Base-by-base conservation (phyloP, 441 rosid genomes). In the Lepidium campestre region DNA sequence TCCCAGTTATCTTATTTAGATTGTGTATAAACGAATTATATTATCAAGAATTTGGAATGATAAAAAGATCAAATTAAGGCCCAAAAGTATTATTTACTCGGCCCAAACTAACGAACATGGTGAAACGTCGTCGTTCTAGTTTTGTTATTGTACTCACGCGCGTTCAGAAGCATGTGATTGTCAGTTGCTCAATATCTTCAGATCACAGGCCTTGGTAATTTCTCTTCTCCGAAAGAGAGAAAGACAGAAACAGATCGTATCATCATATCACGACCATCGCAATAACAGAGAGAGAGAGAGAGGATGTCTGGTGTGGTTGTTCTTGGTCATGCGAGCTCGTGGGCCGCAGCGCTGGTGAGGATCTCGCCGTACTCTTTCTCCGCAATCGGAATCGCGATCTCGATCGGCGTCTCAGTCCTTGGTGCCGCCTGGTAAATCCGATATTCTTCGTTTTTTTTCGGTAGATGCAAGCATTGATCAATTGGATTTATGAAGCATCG, bases 341-440 rank as follows among this genome's bases (percentile, higher is more conserved):
- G 97, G 99, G 65, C 85, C 1, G 82, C 74, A 36, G 93, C 99
- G 31, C 67, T 94, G 65, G 85, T 91, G 20, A 80, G 53, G 57
- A 84, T 94, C 73, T 94, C 99, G 10, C 99, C 99, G 2, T 94
- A 94, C 65, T 89, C 97, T 42, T 94, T 82, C 85, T 82, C 98
- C 25, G 98, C 99, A 44, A 10, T 94, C 74, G 98, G 99, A 37
- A 94, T 94, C 82, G 98, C 96, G 67, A 59, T 94, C 63, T 70
- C 99, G 46, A 94, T 94, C 76, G 98, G 98, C 66, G 94, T 94
- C 37, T 94, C 98, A 12, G 97, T 94, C 75, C 99, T 94, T 74
- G 99, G 98, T 66, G 97, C 99, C 67, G 98, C 97, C 71, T 94
- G 99, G 99, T 94, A 86, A n/a, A 42, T 55, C 29, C 17, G 7